These are phyloP conservation scores for Erysiphe pulchra DNA, from an alignment of 2,329 filamentous ascomycete species.

Conservation along the genomic window DNA sequence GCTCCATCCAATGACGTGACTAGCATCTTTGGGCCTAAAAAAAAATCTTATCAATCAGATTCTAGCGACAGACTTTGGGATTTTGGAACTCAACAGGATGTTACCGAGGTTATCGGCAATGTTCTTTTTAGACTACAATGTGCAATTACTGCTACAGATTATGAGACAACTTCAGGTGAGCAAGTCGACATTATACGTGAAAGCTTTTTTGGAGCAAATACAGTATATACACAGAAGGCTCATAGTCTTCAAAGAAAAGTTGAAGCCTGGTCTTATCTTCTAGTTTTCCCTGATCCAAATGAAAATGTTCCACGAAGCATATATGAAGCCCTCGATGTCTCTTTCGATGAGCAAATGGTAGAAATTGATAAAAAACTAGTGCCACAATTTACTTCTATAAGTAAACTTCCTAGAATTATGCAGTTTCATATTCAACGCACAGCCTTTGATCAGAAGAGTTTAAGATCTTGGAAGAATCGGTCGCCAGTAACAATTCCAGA, in stretches of 20 bases:
- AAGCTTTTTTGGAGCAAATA: constrained; percentile 35
- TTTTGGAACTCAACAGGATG: constrained; percentile 50
- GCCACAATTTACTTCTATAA: constrained; percentile 44
- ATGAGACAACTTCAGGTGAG: constrained; percentile 38
- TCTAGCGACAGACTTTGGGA: constrained; percentile 12
- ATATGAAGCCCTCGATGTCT: constrained; percentile 62
- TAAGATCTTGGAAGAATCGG: constrained; percentile 42
- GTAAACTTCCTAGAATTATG: constrained; percentile 55
- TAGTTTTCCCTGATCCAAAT: constrained; percentile 24
- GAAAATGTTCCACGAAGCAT: constrained; percentile 30
- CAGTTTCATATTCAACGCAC: constrained; percentile 77
- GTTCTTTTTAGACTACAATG: constrained; percentile 78
- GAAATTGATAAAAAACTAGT: constrained; percentile 34
- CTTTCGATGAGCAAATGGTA: constrained; percentile 58
- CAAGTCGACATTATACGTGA: constrained; percentile 62
- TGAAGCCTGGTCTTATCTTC: constrained; percentile 25
- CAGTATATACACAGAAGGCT: constrained; percentile 31
- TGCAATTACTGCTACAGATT: constrained; percentile 48
- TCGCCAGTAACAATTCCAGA: constrained; percentile 59
- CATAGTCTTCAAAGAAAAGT: constrained; percentile 17
- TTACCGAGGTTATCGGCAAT: constrained; percentile 84
- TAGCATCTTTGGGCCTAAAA: constrained; percentile 11
- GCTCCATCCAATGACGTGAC: constrained; percentile 14
- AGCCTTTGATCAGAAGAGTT: constrained; percentile 36
- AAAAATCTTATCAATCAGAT: constrained; percentile 8